A percentile compares a stretch with the other conserved stretches of the same genome.
Conservation (phyloP, 441 rosid species). For the Mallotus japonicus region DNA sequence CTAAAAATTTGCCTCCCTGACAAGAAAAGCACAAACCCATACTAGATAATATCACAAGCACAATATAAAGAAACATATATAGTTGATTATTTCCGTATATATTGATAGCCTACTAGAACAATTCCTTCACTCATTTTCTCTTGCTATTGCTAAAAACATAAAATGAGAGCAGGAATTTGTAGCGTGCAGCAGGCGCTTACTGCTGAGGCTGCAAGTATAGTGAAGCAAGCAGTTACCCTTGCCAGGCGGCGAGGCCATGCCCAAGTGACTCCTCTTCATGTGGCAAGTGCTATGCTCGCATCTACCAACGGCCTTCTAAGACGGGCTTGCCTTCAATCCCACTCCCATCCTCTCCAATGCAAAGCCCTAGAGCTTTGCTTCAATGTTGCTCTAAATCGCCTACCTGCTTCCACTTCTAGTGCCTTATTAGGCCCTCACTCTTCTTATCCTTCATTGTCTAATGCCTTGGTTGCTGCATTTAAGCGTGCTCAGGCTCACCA, state of each 20-base stretch:
- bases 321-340: constrained; percentile 63
- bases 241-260: constrained; percentile 71
- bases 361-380: constrained; percentile 77
- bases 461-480: constrained; percentile 71
- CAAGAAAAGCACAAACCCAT: constrained; percentile 63
- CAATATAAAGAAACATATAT: constrained; percentile 5
- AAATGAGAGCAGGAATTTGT: constrained; percentile 66
- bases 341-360: constrained; percentile 74
- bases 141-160: constrained; percentile 9
- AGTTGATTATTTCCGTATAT: constrained; percentile 13
- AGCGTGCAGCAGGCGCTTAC: constrained; percentile 55
- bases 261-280: constrained; percentile 78
- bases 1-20: constrained; percentile 39
- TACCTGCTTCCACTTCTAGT: constrained; percentile 54
- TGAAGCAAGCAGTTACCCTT: constrained; percentile 58
- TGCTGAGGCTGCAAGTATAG: constrained; percentile 45
- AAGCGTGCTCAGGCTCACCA: constrained; percentile 84
- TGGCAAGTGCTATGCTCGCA: constrained; percentile 67
- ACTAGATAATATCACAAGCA: constrained; percentile 19
- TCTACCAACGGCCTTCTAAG: constrained; percentile 52
- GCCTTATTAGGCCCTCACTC: constrained; percentile 45
- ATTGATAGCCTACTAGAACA: not conserved
- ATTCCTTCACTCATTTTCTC: not conserved
- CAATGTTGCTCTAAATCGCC: constrained; percentile 70
- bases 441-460: constrained; percentile 55